Evolutionary conservation across 2,329 filamentous ascomycete species (phyloP).

Genomic region (Ceratocystis ficicola): DNA sequence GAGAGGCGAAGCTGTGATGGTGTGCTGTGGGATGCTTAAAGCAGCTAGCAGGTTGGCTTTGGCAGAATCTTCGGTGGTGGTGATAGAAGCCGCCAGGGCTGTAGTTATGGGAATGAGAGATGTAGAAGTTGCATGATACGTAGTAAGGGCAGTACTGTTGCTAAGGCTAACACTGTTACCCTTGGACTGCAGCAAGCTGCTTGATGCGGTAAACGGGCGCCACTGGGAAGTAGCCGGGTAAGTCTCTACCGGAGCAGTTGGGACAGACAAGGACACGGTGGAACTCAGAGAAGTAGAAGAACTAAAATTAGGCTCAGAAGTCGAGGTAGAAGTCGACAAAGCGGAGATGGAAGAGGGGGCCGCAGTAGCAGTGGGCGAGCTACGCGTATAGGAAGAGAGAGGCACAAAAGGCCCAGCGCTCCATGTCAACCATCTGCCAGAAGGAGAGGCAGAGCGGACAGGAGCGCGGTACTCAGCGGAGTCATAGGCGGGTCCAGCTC

Average conservation of each 20-base stretch:
- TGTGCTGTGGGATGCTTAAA: background rate
- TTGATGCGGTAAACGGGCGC: background rate
- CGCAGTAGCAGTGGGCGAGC: background rate
- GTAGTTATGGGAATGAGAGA: background rate
- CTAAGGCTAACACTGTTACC: background rate
- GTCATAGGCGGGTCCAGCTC: constrained; percentile 5
- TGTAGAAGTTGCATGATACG: background rate
- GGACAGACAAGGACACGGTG: background rate
- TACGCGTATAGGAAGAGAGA: background rate
- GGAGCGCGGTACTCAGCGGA: background rate
- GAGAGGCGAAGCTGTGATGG: background rate
- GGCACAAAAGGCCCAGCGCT: background rate
- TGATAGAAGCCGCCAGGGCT: background rate
- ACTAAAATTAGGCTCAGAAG: background rate
- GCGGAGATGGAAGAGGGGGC: background rate
- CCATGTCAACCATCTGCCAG: constrained; percentile 6
- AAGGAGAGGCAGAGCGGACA: constrained; percentile 1
- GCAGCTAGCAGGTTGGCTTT: background rate
- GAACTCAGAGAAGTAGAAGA: background rate
- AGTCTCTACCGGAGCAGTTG: background rate
- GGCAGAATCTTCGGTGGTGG: background rate
- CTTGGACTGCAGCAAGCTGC: constrained; percentile 6
- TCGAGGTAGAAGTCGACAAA: background rate
- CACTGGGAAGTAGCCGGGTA: background rate
- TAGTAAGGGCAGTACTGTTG: constrained; percentile 3